Conservation (phyloP, 345 rosid genomes). For the Mangifera indica region DNA sequence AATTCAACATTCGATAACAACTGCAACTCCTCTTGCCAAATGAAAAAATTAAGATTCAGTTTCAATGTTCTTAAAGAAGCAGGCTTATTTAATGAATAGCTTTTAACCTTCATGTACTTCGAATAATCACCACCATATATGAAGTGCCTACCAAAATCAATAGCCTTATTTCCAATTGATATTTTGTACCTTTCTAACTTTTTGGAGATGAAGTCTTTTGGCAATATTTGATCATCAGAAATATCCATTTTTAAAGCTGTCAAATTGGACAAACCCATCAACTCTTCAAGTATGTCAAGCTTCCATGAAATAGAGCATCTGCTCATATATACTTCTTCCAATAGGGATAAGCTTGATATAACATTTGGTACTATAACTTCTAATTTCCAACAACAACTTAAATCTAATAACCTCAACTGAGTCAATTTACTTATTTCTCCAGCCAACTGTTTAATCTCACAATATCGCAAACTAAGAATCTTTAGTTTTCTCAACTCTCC, state of each 20-base stretch:
- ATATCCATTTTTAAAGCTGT: conserved; percentile 11
- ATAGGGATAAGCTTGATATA: conserved; percentile 6
- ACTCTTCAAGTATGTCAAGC: conserved; percentile 18
- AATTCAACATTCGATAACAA: no score
- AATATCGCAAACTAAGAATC: not conserved
- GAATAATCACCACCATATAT: no score
- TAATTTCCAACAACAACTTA: not conserved
- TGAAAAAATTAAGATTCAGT: no score
- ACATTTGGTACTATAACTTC: conserved; percentile 12
- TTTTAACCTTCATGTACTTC: no score
- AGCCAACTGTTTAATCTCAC: conserved; percentile 14
- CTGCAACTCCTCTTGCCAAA: no score
- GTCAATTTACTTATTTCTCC: conserved; percentile 19
- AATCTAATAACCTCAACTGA: conserved; percentile 9
- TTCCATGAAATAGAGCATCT: conserved; percentile 24
- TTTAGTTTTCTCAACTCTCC: not conserved
- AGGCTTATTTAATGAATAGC: no score
- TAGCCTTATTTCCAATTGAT: not conserved
- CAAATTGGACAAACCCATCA: conserved; percentile 19
- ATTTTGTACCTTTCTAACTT: not conserved
- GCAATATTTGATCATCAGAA: not conserved
- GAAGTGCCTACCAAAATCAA: no score
- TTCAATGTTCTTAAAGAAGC: no score
- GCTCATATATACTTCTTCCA: conserved; percentile 27
- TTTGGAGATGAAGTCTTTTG: not conserved